phyloP scores from a whole-genome alignment of 73 alveolate species.

The Diophrys sp. region DNA sequence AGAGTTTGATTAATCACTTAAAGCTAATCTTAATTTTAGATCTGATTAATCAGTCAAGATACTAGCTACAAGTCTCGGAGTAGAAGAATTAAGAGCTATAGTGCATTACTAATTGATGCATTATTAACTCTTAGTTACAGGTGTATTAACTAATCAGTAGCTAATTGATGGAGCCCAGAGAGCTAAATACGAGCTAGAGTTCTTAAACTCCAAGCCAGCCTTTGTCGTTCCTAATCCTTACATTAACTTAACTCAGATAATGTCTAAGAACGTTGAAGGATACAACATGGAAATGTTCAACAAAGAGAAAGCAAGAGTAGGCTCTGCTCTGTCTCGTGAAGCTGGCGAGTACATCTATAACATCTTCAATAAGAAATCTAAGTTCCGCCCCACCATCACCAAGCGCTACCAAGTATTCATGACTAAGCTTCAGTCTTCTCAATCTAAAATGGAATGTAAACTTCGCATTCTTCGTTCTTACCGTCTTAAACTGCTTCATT shows the following conservation, averaged over 20 bases:
- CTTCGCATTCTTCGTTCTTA: conserved; percentile 20
- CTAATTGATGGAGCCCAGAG: conserved; percentile 45
- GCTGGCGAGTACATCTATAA: conserved; percentile 39
- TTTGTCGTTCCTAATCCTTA: conserved; percentile 49
- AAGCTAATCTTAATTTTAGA: conserved; percentile 37
- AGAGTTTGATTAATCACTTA: conserved; percentile 52
- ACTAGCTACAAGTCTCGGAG: conserved; percentile 46
- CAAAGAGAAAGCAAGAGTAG: conserved; percentile 43
- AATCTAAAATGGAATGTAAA: conserved; percentile 17
- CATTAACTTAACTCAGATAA: conserved; percentile 27
- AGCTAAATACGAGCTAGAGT: conserved; percentile 45
- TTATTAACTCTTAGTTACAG: conserved; percentile 29
- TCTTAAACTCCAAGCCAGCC: conserved; percentile 30
- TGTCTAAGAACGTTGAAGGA: conserved; percentile 59
- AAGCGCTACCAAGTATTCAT: conserved; percentile 26
- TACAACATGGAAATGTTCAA: conserved; percentile 40
- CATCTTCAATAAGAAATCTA: conserved; percentile 25
- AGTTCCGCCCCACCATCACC: conserved; percentile 1
- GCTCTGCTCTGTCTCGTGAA: conserved; percentile 20
- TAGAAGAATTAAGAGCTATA: conserved; percentile 59
- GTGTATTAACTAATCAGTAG: conserved; percentile 29
- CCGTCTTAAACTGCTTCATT: conserved; percentile 38
- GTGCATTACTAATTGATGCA: conserved; percentile 55
- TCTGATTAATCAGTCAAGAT: conserved; percentile 25
- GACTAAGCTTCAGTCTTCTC: conserved; percentile 10